These are phyloP conservation scores for Purpureocillium lavendulum DNA, from an alignment of 2,329 filamentous ascomycete species.

Conservation along the genomic window DNA sequence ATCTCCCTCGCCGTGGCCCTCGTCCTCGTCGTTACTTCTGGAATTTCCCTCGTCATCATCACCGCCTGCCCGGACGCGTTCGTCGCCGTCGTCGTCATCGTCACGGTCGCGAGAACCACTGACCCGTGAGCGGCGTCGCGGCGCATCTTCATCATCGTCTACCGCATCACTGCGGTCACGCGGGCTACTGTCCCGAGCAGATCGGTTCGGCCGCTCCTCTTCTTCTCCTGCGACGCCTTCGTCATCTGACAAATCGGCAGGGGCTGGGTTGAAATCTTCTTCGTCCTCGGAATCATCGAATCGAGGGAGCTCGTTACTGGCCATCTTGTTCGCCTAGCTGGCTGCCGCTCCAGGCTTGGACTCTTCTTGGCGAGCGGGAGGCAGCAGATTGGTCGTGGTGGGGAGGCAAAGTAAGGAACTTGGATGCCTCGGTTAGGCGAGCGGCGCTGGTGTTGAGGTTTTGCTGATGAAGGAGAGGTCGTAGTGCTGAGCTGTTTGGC, in stretches of 20 bases:
- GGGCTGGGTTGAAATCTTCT: constrained; percentile 80
- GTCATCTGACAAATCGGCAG: constrained; percentile 63
- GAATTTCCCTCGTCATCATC: constrained; percentile 27
- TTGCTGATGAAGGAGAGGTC: too few species aligned
- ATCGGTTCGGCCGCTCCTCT: constrained; percentile 27
- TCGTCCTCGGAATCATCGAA: constrained; percentile 67
- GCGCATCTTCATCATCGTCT: constrained; percentile 28
- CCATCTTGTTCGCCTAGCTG: constrained; percentile 29
- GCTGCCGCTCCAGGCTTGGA: not conserved
- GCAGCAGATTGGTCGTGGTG: not conserved
- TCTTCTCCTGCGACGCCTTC: constrained; percentile 29
- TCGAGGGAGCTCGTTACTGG: constrained; percentile 36
- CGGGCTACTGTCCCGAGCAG: constrained; percentile 28
- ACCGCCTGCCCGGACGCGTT: constrained; percentile 9
- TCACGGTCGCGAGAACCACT: constrained; percentile 15
- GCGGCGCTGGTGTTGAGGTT: too few species aligned
- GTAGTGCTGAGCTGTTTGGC: too few species aligned
- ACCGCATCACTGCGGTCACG: constrained; percentile 13
- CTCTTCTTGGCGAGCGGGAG: not conserved
- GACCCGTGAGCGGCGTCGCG: constrained; percentile 5
- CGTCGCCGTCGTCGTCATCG: constrained; percentile 33
- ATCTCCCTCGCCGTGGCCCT: constrained; percentile 20
- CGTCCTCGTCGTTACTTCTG: constrained; percentile 24
- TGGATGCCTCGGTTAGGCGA: too few species aligned
- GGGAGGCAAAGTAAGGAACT: not conserved